Evolutionary conservation across 2,329 filamentous ascomycete genomes (phyloP).

Genomic region (Aspergillus latus): DNA sequence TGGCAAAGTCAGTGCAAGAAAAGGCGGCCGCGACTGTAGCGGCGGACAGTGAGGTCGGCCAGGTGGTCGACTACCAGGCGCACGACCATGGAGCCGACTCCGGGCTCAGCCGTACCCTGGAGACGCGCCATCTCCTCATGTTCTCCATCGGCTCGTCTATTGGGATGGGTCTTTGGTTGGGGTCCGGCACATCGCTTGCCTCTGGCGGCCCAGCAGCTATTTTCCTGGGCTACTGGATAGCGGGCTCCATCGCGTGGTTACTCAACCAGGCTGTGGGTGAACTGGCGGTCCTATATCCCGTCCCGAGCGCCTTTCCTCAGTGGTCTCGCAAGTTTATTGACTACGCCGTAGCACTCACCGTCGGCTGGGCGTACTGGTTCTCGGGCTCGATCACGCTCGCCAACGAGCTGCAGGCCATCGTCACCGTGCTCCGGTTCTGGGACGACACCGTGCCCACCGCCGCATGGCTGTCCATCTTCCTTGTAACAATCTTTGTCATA

Average conservation of each 20-base stretch:
- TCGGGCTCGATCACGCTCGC: constrained; percentile 48
- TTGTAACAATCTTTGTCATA: constrained; percentile 44
- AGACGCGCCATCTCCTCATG: constrained; percentile 44
- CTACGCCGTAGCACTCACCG: constrained; percentile 44
- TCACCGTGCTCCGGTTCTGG: constrained; percentile 48
- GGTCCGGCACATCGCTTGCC: constrained; percentile 43
- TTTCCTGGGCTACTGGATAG: constrained; percentile 48
- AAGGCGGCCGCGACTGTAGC: neutral
- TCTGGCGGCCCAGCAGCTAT: constrained; percentile 47
- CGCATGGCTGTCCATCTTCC: constrained; percentile 48
- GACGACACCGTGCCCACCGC: constrained; percentile 45
- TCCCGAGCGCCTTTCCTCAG: constrained; percentile 50
- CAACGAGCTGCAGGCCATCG: constrained; percentile 44
- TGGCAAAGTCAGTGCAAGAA: constrained; percentile 2
- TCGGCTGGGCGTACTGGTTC: constrained; percentile 53
- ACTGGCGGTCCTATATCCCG: constrained; percentile 49
- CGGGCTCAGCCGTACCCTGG: constrained; percentile 41
- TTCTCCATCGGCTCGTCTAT: constrained; percentile 44
- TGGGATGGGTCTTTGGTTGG: constrained; percentile 52
- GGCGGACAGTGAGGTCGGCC: constrained; percentile 2
- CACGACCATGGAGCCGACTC: constrained; percentile 28
- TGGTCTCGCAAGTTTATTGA: constrained; percentile 50
- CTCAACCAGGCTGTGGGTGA: constrained; percentile 50
- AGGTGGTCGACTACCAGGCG: neutral
- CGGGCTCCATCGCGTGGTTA: constrained; percentile 43